Evolutionary conservation across 768 basidiomycete species (phyloP).

Genomic region (Boletus patriciae): DNA sequence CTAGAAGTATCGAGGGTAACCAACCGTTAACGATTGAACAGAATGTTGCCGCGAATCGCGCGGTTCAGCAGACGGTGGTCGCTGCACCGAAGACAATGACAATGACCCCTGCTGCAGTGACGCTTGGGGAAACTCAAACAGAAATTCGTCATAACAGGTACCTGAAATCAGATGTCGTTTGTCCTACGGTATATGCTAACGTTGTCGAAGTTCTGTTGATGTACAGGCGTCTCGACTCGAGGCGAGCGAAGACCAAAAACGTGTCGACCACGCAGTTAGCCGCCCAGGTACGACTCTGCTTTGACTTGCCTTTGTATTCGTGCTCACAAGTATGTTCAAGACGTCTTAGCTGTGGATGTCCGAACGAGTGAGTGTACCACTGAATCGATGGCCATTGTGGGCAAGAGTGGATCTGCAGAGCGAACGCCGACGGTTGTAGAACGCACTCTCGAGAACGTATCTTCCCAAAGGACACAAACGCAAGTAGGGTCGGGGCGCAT

Average conservation of each 20-base stretch:
- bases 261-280: background rate
- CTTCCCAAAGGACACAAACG: background rate
- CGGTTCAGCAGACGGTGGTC: background rate
- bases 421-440: background rate
- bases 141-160: background rate
- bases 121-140: background rate
- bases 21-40: background rate
- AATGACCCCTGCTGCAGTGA: background rate
- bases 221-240: background rate
- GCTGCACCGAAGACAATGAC: background rate
- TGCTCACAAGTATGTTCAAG: background rate
- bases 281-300: background rate
- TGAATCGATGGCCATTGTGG: background rate
- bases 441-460: background rate
- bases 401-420: background rate
- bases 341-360: background rate
- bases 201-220: background rate
- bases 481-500: background rate
- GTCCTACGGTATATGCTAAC: background rate
- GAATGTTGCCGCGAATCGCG: background rate
- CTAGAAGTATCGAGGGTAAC: background rate
- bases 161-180: background rate
- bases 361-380: background rate
- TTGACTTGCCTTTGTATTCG: background rate
- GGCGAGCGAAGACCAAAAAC: background rate